phyloP scores from a whole-genome alignment of 2,329 filamentous ascomycete species.

The Catunica adiposa region DNA sequence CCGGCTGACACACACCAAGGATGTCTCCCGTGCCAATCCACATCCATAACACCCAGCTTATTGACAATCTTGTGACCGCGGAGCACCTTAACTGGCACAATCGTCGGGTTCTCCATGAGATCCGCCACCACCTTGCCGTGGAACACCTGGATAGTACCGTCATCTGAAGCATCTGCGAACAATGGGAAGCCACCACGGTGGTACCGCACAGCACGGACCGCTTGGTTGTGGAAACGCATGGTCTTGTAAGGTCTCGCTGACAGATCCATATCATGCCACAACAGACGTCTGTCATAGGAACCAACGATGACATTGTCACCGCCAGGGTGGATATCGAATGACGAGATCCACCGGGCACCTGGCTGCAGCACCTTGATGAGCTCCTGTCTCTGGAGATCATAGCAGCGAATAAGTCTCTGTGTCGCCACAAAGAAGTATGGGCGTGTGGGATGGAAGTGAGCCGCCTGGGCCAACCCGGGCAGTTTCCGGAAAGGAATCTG shows the following conservation, averaged over 20 bases:
- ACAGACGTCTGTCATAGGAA: constrained; percentile 79
- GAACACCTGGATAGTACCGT: constrained; percentile 89
- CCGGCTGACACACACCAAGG: constrained; percentile 91
- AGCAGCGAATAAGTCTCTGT: constrained; percentile 79
- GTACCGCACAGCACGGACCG: constrained; percentile 76
- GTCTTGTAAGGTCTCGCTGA: constrained; percentile 88
- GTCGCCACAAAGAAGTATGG: constrained; percentile 94
- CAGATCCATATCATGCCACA: constrained; percentile 95
- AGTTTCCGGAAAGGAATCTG: constrained; percentile 77
- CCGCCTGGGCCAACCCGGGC: constrained; percentile 65
- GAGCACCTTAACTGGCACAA: constrained; percentile 89
- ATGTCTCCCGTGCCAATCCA: constrained; percentile 90
- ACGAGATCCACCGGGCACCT: constrained; percentile 83
- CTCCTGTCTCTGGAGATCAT: constrained; percentile 82
- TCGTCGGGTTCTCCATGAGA: constrained; percentile 87
- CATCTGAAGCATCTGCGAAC: constrained; percentile 89
- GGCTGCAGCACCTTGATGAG: constrained; percentile 87
- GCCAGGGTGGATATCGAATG: constrained; percentile 80
- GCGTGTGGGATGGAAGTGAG: constrained; percentile 84
- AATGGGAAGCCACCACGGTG: constrained; percentile 65
- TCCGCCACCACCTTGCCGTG: constrained; percentile 91
- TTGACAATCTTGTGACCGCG: constrained; percentile 75
- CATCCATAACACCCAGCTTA: constrained; percentile 76
- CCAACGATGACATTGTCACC: constrained; percentile 91
- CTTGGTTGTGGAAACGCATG: constrained; percentile 82